Percentiles rank a stretch among this genome's conserved stretches.
phyloP scores from a whole-genome alignment of 73 alveolate species.

The Uronychia binucleata region DNA sequence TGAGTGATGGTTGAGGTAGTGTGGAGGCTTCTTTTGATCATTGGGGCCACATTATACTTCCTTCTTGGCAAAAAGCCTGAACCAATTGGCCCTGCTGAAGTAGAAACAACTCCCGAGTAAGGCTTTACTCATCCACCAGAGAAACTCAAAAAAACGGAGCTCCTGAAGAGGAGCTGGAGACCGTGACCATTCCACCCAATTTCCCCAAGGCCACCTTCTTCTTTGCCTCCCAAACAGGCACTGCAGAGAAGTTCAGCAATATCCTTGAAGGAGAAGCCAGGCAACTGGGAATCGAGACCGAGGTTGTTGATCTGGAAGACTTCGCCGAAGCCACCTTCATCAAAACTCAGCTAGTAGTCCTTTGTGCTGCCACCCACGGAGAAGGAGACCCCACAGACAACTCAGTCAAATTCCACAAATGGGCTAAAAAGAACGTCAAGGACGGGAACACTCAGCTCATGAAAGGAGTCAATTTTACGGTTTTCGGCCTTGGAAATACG shows the following conservation, averaged over 20 bases:
- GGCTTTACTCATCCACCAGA: too few species aligned
- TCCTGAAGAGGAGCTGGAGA: not conserved
- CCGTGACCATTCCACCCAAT: slow-evolving; percentile 20
- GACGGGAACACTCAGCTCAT: slow-evolving; percentile 11
- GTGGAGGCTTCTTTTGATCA: too few species aligned
- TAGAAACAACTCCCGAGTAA: too few species aligned
- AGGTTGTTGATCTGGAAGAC: slow-evolving; percentile 57
- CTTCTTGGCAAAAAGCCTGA: too few species aligned
- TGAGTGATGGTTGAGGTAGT: too few species aligned
- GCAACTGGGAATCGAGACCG: slow-evolving; percentile 22
- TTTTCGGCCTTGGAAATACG: slow-evolving; percentile 76
- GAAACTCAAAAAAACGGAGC: too few species aligned
- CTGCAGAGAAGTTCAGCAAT: slow-evolving; percentile 60
- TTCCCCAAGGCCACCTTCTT: slow-evolving; percentile 56
- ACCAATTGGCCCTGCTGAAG: too few species aligned
- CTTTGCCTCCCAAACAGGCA: slow-evolving; percentile 66
- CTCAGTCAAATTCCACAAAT: slow-evolving; percentile 56
- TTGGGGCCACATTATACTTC: too few species aligned
- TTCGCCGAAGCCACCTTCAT: slow-evolving; percentile 33
- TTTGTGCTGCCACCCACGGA: slow-evolving; percentile 74
- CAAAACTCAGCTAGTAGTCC: slow-evolving; percentile 39
- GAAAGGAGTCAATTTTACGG: slow-evolving; percentile 41
- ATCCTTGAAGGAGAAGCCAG: slow-evolving; percentile 40
- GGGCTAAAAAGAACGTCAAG: slow-evolving; percentile 41
- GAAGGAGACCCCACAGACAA: slow-evolving; percentile 85